Conservation (phyloP, 495 filamentous ascomycete species). For the Aspergillus hancockii region DNA sequence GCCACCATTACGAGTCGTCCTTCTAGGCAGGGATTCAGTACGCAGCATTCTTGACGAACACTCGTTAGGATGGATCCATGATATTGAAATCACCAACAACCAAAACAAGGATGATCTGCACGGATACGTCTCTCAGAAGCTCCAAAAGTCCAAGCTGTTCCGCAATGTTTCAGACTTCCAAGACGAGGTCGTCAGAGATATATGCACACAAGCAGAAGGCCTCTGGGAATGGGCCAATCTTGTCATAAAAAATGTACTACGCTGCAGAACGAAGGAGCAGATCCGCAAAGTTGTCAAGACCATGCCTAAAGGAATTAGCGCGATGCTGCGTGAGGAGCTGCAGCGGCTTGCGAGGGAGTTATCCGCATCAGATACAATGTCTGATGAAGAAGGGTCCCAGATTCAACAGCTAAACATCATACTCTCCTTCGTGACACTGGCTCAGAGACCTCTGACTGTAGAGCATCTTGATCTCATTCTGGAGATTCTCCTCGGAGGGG, state of each 20-base stretch:
- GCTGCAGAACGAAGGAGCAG: slow-evolving; percentile 19
- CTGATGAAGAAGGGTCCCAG: slow-evolving; percentile 3
- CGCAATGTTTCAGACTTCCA: slow-evolving; percentile 6
- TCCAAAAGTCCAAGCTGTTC: slow-evolving; percentile 14
- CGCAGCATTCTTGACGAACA: slow-evolving; percentile 12
- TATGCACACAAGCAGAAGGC: slow-evolving; percentile 15
- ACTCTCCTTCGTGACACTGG: slow-evolving; percentile 17
- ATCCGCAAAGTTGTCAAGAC: slow-evolving; percentile 14
- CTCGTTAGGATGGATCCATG: slow-evolving; percentile 8
- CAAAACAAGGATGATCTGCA: slow-evolving; percentile 18
- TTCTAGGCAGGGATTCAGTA: slow-evolving; percentile 20
- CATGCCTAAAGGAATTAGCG: slow-evolving; percentile 15
- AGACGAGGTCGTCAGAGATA: slow-evolving; percentile 11
- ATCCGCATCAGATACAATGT: slow-evolving; percentile 7
- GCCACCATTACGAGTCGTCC: slow-evolving; percentile 11
- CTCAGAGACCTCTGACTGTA: slow-evolving; percentile 12
- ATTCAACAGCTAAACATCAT: slow-evolving; percentile 14
- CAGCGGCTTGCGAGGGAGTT: slow-evolving; percentile 15
- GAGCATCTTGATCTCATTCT: no score
- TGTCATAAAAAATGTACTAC: slow-evolving; percentile 16
- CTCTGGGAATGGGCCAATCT: slow-evolving; percentile 28
- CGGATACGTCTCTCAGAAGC: slow-evolving; percentile 9
- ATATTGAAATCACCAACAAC: slow-evolving; percentile 12
- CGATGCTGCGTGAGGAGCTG: slow-evolving; percentile 16
- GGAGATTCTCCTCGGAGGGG: no score